Conservation (phyloP, 495 filamentous ascomycete species). For the Xylaria nigripes region DNA sequence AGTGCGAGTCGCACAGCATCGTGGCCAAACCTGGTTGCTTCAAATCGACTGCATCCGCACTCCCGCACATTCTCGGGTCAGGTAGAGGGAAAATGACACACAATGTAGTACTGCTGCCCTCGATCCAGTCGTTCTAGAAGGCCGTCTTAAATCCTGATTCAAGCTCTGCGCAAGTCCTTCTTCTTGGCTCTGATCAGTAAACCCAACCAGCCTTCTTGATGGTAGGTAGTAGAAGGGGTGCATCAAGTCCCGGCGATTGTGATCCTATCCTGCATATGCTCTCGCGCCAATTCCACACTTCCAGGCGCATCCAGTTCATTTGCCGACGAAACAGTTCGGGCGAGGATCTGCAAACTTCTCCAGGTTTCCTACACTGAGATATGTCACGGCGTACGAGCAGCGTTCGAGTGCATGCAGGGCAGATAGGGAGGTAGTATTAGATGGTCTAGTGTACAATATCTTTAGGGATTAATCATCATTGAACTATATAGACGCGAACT, state of each 20-base stretch:
- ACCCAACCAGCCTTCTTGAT: not conserved
- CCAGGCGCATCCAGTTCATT: no score
- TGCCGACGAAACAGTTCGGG: no score
- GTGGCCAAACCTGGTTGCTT: not conserved
- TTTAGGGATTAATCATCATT: no score
- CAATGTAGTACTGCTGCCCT: not conserved
- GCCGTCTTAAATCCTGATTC: not conserved
- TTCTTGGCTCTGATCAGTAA: not conserved
- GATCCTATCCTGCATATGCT: not conserved
- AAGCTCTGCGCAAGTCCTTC: no score
- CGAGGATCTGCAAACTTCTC: no score
- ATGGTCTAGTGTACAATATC: no score
- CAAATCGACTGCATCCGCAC: not conserved
- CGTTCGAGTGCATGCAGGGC: no score
- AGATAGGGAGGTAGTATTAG: no score
- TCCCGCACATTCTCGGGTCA: not conserved
- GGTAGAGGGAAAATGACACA: not conserved
- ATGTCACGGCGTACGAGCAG: no score
- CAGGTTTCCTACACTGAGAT: no score
- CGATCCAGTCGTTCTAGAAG: not conserved
- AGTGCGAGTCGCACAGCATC: slow-evolving; percentile 1
- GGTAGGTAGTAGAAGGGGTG: not conserved
- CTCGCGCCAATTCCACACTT: no score
- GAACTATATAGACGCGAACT: not conserved
- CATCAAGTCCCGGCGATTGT: not conserved